phyloP scores from a whole-genome alignment of 805 yeast species.

The Metschnikowia cubensis region DNA sequence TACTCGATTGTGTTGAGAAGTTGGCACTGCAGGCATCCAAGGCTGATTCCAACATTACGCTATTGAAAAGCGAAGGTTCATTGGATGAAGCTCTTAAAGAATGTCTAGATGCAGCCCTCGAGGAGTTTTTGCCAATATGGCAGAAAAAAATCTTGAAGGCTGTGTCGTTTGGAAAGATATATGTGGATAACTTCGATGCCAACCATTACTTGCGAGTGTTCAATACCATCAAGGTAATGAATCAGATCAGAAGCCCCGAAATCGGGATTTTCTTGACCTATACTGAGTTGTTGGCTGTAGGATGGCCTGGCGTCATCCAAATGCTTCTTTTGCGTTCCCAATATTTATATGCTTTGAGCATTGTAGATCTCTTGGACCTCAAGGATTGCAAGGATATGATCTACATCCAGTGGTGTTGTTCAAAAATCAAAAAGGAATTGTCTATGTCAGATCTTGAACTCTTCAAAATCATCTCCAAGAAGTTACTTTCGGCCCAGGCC shows the following conservation, averaged over 20 bases:
- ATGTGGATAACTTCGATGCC: conserved; percentile 50
- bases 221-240: conserved; percentile 60
- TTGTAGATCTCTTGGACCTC: conserved; percentile 48
- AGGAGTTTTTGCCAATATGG: conserved; percentile 73
- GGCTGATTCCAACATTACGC: conserved; percentile 71
- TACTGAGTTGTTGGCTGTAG: conserved; percentile 47
- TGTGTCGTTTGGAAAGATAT: conserved; percentile 80
- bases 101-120: conserved; percentile 70
- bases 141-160: conserved; percentile 80
- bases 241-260: conserved; percentile 59
- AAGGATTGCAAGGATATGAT: conserved; percentile 40
- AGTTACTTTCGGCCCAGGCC: conserved; percentile 31
- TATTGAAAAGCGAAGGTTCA: conserved; percentile 41
- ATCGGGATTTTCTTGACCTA: conserved; percentile 69
- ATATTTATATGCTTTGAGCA: conserved; percentile 59
- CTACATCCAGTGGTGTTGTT: conserved; percentile 76
- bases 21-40: conserved; percentile 67
- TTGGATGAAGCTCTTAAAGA: conserved; percentile 59
- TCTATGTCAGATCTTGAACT: conserved; percentile 58
- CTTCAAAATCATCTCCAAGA: conserved; percentile 44
- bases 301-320: conserved; percentile 51
- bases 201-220: conserved; percentile 61
- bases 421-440: conserved; percentile 55
- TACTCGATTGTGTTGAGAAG: conserved; percentile 68
- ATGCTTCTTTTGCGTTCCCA: conserved; percentile 56